Evolutionary conservation across 805 yeast genomes (phyloP), one percentile per base, ranked within the genome.

Genomic region (Candida maesae): DNA sequence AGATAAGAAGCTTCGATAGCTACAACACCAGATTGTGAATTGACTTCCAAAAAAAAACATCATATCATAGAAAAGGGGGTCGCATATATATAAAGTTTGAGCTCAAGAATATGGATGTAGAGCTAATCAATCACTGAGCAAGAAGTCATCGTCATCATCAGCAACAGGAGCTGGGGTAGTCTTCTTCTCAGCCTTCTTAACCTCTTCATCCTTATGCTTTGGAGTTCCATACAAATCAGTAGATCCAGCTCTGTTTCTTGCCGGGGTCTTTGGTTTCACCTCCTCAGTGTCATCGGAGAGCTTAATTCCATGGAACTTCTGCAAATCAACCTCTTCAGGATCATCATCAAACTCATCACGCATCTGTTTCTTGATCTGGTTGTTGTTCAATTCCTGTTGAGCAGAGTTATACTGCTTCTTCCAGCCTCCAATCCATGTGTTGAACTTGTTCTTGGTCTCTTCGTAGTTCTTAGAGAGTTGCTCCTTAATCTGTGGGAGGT

Each of bases 381-480:
- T 41, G 41, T 45, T 44, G 33, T 43, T 47, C 32, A 52, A 36
- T 10, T 43, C 49, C 27, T 49, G 46, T 25, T 52, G 53, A 9
- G 47, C 39, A 23, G 33, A 33, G 11, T 46, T 36, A 32, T 52
- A 54, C 36, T 52, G 58, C 33, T 52, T 49, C 46, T 52, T 53
- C 59, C 59, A 56, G 2, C 59, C 58, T 36, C 53, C 45, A 18
- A 56, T 53, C 95, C 96, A 89, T 13, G 79, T 74, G 46, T 84
- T 81, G 44, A 89, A 77, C 41, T 83, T 81, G 35, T 75, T 70
- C 41, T 81, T 78, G 2, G 96, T 88, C 53, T 87, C 96, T 53
- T 83, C 89, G 34, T 89, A 71, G 16, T 91, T 88, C 55, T 81
- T 81, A 32, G 76, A 70, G 39, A 90, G 73, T 38, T 79, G 75